Percentiles rank a stretch among this genome's conserved stretches.
These are phyloP conservation scores for Aegilops longissima DNA, from an alignment of 176 grass and related monocot species.

Conservation along the genomic window DNA sequence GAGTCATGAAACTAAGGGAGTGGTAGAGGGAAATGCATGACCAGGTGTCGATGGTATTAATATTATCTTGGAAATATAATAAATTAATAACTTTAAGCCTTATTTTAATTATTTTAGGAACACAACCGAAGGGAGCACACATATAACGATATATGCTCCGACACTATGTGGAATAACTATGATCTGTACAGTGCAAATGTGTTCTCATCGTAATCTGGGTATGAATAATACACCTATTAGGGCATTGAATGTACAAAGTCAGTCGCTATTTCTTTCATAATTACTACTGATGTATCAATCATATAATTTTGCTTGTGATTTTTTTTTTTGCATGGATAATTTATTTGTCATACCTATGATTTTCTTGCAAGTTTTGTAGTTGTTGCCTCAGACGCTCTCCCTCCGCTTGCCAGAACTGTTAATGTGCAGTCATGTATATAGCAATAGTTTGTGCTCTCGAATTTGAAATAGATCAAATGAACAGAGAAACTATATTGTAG, in stretches of 20 bases:
- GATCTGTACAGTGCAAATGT: background rate
- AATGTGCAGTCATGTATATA: background rate
- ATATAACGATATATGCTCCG: background rate
- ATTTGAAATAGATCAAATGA: background rate
- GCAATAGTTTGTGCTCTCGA: background rate
- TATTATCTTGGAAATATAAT: no score
- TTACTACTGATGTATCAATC: background rate
- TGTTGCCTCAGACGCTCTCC: slow-evolving; percentile 60
- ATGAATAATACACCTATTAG: background rate
- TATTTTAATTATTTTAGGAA: background rate
- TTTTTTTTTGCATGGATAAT: no score
- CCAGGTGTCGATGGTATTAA: background rate
- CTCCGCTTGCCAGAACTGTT: slow-evolving; percentile 67
- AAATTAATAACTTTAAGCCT: background rate
- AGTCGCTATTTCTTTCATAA: background rate
- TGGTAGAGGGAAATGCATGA: background rate
- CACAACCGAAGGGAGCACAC: background rate
- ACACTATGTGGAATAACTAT: no score
- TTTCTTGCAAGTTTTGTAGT: slow-evolving; percentile 69
- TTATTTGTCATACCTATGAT: slow-evolving; percentile 40
- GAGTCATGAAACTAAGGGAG: background rate
- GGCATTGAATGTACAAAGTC: background rate
- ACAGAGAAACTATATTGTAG: no score
- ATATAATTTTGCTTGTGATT: background rate
- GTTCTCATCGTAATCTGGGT: background rate